Evolutionary conservation across 805 yeast genomes (phyloP).

Genomic region (Wickerhamiella occidentalis): DNA sequence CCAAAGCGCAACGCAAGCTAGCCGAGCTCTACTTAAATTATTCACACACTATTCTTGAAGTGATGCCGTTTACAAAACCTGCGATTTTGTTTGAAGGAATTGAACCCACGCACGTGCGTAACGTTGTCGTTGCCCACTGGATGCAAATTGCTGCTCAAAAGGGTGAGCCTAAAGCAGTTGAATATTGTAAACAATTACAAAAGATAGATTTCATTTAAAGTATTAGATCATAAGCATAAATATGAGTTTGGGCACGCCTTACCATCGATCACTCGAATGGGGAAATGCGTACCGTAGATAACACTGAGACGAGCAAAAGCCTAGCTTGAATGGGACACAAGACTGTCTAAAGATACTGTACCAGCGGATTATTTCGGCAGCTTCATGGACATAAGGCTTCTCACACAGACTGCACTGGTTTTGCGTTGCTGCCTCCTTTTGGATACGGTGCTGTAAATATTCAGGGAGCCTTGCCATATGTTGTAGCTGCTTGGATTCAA

Average conservation of each 20-base stretch:
- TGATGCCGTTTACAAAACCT: slow-evolving; percentile 20
- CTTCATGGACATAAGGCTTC: not conserved
- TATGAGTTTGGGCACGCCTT: not conserved
- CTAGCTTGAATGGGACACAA: slow-evolving; percentile 3
- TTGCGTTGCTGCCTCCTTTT: not conserved
- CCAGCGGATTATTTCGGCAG: slow-evolving; percentile 5
- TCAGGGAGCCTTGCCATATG: not conserved
- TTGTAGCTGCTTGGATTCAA: not conserved
- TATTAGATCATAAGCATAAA: slow-evolving; percentile 3
- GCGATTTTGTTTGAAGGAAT: slow-evolving; percentile 17
- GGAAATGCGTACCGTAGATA: slow-evolving; percentile 1
- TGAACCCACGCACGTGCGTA: slow-evolving; percentile 15
- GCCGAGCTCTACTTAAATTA: slow-evolving; percentile 21
- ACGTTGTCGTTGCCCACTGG: slow-evolving; percentile 22
- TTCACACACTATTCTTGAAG: slow-evolving; percentile 18
- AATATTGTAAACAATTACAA: slow-evolving; percentile 8
- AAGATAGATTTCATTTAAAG: slow-evolving; percentile 10
- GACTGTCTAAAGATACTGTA: not conserved
- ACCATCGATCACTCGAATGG: not conserved
- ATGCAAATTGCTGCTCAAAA: slow-evolving; percentile 16
- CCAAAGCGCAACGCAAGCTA: slow-evolving; percentile 20
- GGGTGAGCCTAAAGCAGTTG: slow-evolving; percentile 13
- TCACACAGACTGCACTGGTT: slow-evolving; percentile 2
- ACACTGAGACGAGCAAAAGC: slow-evolving; percentile 3
- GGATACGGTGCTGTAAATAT: not conserved